Base-by-base conservation (phyloP, 768 basidiomycete genomes). In the Leccinum imitatum region DNA sequence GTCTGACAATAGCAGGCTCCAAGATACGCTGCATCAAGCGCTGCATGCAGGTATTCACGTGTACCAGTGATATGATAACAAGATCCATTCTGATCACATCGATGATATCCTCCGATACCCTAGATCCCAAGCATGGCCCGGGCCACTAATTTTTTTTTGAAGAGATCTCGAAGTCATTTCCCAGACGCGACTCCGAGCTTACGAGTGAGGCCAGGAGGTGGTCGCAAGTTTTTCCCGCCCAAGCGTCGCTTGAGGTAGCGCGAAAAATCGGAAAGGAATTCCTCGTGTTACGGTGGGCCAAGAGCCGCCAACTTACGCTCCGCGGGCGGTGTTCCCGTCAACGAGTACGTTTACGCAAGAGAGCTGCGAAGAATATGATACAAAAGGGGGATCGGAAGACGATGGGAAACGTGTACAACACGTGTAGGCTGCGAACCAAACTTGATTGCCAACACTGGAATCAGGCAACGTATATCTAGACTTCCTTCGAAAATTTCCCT, bases 401-500 rank as follows among this genome's bases (percentile, higher is more conserved):
- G 58, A 62, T 35, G 61, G 56, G 58, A 52, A 65, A 70, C 75
- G 70, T 70, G 76, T 68, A 53, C 66, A 65, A 75, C 76, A 77
- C 76, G 76, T 77, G 76, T 75, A 65, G 30, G 63, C 57, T 54
- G 48, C 13, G 56, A 59, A 58, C 57, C 58, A 41, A 69, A 62
- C 53, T 56, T 52, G 50, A 65, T 63, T 48, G 61, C 54, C 48
- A 71, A 70, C 67, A 35, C 69, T 75, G 70, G 72, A 64, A 68
- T 56, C 58, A 14, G 60, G 52, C 53, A 67, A 73, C 70, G 57
- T 73, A 74, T 74, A 75, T 74, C 65, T 73, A 64, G 69, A 72
- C 68, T 67, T 75, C 59, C 73, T 70, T 64, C 64, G 56, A 73
- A 71, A 73, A 74, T 76, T 71, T 75, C 69, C 75, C 63, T 71